Conservation (phyloP, 2,329 filamentous ascomycete genomes). For the Ophiocordyceps unilateralis region DNA sequence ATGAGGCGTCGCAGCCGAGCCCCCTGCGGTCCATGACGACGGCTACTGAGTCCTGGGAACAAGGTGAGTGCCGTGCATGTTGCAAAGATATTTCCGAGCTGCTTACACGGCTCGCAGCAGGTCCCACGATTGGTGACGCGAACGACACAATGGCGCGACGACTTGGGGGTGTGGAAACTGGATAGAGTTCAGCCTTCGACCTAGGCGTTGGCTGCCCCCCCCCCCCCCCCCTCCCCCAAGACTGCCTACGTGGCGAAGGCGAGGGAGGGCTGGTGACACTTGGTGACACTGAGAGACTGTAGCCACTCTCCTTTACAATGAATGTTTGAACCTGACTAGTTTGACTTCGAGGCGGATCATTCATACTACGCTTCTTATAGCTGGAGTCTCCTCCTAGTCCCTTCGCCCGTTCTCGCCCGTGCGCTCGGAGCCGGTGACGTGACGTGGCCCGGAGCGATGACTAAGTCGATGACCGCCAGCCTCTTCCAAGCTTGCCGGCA, state of each 20-base stretch:
- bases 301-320: background rate
- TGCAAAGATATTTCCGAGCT: background rate
- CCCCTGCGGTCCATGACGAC: slow-evolving; percentile 53
- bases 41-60: slow-evolving; percentile 33
- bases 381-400: too few species aligned
- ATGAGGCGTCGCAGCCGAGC: slow-evolving; percentile 43
- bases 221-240: too few species aligned
- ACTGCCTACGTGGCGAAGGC: too few species aligned
- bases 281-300: background rate
- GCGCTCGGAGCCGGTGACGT: too few species aligned
- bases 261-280: too few species aligned
- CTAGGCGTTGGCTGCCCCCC: too few species aligned
- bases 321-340: background rate
- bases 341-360: too few species aligned
- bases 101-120: slow-evolving; percentile 1
- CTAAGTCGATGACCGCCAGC: too few species aligned
- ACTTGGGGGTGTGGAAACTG: background rate
- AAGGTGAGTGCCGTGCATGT: slow-evolving; percentile 13
- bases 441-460: too few species aligned
- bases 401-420: too few species aligned
- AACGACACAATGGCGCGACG: slow-evolving; percentile 1
- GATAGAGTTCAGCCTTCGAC: background rate
- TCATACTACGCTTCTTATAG: too few species aligned
- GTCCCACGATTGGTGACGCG: slow-evolving; percentile 2
- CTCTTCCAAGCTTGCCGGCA: background rate